A percentile compares a stretch with the other conserved stretches of the same genome.
Evolutionary conservation across 1,284 basidiomycete genomes (phyloP).

Genomic region (Trichosporon ovoides): DNA sequence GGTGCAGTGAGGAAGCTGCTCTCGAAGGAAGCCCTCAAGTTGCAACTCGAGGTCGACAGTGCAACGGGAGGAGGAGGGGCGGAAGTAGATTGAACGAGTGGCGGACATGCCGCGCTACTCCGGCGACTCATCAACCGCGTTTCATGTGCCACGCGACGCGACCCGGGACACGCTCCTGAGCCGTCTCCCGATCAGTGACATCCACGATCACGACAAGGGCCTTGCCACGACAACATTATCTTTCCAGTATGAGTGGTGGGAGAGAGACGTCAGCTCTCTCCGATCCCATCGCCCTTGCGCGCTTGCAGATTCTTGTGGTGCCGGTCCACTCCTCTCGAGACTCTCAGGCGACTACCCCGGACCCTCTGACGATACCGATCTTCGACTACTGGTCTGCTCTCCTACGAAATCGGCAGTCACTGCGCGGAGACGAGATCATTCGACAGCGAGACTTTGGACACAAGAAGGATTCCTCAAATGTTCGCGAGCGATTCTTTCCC

Average conservation of each 20-base stretch:
- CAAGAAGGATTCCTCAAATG: background rate
- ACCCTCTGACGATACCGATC: slow-evolving; percentile 18
- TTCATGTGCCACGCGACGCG: slow-evolving; percentile 4
- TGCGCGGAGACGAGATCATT: slow-evolving; percentile 40
- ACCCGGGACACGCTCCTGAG: background rate
- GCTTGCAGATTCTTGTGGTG: slow-evolving; percentile 45
- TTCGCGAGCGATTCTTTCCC: slow-evolving; percentile 34
- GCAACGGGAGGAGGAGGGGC: too few species aligned
- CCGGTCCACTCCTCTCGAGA: slow-evolving; percentile 35
- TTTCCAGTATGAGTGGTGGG: slow-evolving; percentile 9
- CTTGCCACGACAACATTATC: background rate
- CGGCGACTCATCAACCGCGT: too few species aligned
- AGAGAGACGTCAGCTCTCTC: slow-evolving; percentile 24
- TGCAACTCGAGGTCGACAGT: too few species aligned
- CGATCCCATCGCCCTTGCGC: slow-evolving; percentile 43
- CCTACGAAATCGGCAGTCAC: slow-evolving; percentile 33
- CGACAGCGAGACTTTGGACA: background rate
- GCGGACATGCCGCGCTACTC: too few species aligned
- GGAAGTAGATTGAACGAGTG: slow-evolving; percentile 8
- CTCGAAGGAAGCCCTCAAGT: too few species aligned
- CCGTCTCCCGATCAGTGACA: background rate
- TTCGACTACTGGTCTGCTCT: slow-evolving; percentile 31
- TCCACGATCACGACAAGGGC: background rate
- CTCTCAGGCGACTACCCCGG: background rate
- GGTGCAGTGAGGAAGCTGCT: too few species aligned